Percentiles rank a stretch among this genome's conserved stretches.
phyloP scores from a whole-genome alignment of 768 basidiomycete species.

The Termitomyces sp. region DNA sequence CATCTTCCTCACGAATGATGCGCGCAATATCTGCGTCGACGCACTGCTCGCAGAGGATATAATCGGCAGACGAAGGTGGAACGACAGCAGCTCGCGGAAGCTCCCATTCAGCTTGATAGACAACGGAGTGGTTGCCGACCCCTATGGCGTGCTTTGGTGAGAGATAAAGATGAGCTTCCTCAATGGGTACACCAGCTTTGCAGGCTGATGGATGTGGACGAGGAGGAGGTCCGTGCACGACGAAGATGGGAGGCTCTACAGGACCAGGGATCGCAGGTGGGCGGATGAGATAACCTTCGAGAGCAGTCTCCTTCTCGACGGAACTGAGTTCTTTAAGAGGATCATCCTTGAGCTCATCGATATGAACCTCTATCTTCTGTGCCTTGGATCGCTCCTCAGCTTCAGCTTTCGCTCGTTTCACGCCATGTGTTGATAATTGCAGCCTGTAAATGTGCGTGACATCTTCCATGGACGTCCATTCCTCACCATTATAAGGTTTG shows the following conservation, averaged over 20 bases:
- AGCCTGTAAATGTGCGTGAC: conserved; percentile 29
- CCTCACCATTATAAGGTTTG: neutral
- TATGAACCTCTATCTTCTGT: neutral
- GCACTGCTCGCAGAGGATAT: conserved; percentile 35
- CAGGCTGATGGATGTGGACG: neutral
- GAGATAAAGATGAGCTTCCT: conserved; percentile 50
- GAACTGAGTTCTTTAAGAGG: neutral
- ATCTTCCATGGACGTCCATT: conserved; percentile 31
- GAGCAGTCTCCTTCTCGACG: neutral
- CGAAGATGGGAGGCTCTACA: conserved; percentile 24
- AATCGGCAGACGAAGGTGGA: neutral
- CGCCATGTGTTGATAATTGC: conserved; percentile 4
- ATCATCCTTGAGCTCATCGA: neutral
- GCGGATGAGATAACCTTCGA: conserved; percentile 12
- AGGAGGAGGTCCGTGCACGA: conserved; percentile 26
- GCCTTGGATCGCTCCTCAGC: conserved; percentile 4
- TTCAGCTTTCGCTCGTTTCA: conserved; percentile 3
- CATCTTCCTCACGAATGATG: conserved; percentile 25
- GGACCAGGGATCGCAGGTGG: conserved; percentile 13
- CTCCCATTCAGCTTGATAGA: conserved; percentile 45
- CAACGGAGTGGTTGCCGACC: conserved; percentile 49
- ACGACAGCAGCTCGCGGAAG: conserved; percentile 12
- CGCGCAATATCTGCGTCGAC: conserved; percentile 26
- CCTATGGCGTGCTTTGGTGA: conserved; percentile 35
- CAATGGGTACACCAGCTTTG: conserved; percentile 11